phyloP scores from a whole-genome alignment of 176 grass and related monocot species.

The Otatea glauca region DNA sequence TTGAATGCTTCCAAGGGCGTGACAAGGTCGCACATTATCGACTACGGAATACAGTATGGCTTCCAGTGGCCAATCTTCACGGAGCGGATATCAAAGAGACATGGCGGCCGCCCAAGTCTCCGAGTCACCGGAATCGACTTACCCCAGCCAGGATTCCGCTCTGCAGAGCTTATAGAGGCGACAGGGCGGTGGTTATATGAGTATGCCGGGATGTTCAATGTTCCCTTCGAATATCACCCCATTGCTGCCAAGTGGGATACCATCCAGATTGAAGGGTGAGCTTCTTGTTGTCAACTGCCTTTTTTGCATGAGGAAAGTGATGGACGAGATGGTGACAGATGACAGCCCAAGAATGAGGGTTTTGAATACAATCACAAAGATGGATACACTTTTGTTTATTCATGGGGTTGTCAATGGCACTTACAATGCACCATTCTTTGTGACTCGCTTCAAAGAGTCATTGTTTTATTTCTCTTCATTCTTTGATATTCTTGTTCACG shows the following conservation, averaged over 20 bases:
- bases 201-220: constrained; percentile 46
- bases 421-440: constrained; percentile 55
- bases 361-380: constrained; percentile 50
- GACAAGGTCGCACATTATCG: constrained; percentile 44
- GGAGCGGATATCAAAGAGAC: constrained; percentile 27
- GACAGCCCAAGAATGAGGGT: constrained; percentile 53
- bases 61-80: constrained; percentile 54
- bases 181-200: constrained; percentile 40
- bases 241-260: constrained; percentile 54
- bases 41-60: too few relatives aligned
- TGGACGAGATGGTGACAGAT: constrained; percentile 48
- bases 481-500: constrained; percentile 51
- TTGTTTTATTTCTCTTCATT: constrained; percentile 47
- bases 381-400: constrained; percentile 48
- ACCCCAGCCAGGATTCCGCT: constrained; percentile 49
- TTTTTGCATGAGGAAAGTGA: constrained; percentile 50
- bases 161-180: constrained; percentile 45
- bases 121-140: constrained; percentile 48
- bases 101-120: constrained; percentile 22
- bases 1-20: constrained; percentile 11
- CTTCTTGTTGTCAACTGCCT: constrained; percentile 46
- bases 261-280: constrained; percentile 42
- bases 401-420: constrained; percentile 53
- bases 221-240: constrained; percentile 40
- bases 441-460: constrained; percentile 57